Evolutionary conservation across 345 rosid genomes (phyloP), one percentile per base, ranked within the genome.

Genomic region (Gossypium rotundifolium): DNA sequence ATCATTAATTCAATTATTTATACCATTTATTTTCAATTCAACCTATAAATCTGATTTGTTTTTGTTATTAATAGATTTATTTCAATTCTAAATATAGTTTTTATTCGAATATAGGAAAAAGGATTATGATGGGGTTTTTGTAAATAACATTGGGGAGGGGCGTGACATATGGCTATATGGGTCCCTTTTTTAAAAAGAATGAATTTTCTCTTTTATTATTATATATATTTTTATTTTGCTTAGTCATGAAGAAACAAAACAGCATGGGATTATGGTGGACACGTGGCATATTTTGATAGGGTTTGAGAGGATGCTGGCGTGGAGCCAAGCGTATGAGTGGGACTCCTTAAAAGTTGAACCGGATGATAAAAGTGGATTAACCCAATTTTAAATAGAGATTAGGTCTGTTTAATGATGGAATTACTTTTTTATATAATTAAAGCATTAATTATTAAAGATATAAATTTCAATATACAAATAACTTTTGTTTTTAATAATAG

Each of bases 221-320:
- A 9, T 12, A 45, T 45, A 11, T 23, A n/a, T 23, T 1, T 57
- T 59, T 11, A 25, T 79, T 48, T 46, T 23, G 20, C 87, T 87
- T 84, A 72, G 74, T 73, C 81, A 76, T 17, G 84, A 87, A 86
- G 87, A 75, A 81, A 84, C 85, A 74, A 74, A 76, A n/a, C 9
- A 48, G 4, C 2, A 1, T 60, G 78, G 81, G 33, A 38, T 38
- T 65, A 46, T 4, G 0, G 0, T 0, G 44, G 2, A 29, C 2
- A 73, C 53, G 75, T 75, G 82, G 60, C 76, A 2, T 0, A 0
- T 0, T 11, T 0, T 7, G 1, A 70, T 52, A 1, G 25, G 75
- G 0, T 49, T 23, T 59, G 58, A 51, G 55, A 74, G 60, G 70
- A 17, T 58, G 53, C 65, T 66, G 79, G 67, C 65, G 75, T 57